A percentile compares a stretch with the other conserved stretches of the same genome.
Conservation (phyloP, 2,329 filamentous ascomycete genomes). For the Neopestalotiopsis rosae region DNA sequence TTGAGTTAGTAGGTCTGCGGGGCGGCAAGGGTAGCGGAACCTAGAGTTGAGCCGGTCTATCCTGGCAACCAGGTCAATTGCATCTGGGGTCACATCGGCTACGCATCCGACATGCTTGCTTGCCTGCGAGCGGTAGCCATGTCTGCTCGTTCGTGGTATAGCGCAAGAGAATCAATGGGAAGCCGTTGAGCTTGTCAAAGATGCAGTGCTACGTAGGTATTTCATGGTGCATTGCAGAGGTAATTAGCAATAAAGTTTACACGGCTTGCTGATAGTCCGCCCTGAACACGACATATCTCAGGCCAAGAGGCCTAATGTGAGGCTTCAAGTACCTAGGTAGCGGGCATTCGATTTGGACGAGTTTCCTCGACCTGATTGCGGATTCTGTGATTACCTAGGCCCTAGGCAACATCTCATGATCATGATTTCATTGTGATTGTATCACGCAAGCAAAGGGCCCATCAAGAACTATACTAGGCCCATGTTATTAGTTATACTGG, state of each 20-base stretch:
- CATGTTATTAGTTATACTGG: neutral
- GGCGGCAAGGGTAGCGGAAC: slow-evolving; percentile 4
- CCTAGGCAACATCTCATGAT: neutral
- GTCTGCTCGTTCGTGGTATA: neutral
- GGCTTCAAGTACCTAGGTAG: too few relatives aligned
- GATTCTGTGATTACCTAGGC: neutral
- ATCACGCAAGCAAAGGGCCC: neutral
- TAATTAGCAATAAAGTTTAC: neutral
- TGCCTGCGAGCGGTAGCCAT: too few relatives aligned
- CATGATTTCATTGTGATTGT: neutral
- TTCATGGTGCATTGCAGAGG: neutral
- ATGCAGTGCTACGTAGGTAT: neutral
- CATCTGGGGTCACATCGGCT: slow-evolving; percentile 7
- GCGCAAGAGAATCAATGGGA: neutral
- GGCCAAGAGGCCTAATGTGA: too few relatives aligned
- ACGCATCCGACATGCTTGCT: neutral
- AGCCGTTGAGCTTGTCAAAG: slow-evolving; percentile 1
- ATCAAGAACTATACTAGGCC: neutral
- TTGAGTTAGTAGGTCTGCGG: slow-evolving; percentile 5
- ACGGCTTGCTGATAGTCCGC: neutral
- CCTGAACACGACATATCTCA: too few relatives aligned
- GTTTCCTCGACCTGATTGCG: neutral
- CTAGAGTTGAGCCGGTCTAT: slow-evolving; percentile 7
- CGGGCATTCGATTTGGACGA: too few relatives aligned
- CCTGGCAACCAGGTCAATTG: neutral